These are phyloP conservation scores for Tylopilus plumbeoviolaceoides DNA, from an alignment of 768 basidiomycete species.

Conservation along the genomic window DNA sequence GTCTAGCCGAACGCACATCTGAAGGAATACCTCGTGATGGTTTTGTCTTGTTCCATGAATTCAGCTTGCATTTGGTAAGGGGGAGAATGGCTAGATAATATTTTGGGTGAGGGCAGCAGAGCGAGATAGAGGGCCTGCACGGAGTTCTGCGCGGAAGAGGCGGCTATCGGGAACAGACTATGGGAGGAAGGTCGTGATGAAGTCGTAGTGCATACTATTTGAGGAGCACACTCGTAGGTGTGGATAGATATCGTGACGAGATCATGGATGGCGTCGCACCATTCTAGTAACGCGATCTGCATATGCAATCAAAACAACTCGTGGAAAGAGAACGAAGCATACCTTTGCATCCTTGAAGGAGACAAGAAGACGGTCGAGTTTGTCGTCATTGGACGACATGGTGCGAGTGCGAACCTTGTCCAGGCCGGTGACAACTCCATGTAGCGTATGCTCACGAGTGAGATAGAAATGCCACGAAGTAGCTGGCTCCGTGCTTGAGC, in stretches of 20 bases:
- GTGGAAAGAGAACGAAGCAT: too few species aligned
- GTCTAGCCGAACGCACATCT: constrained; percentile 1
- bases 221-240: constrained; percentile 94
- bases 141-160: constrained; percentile 55
- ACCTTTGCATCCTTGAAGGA: too few species aligned
- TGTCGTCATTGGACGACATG: too few species aligned
- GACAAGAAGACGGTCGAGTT: too few species aligned
- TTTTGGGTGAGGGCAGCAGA: constrained; percentile 84
- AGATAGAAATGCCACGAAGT: constrained; percentile 71
- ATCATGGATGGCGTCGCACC: too few species aligned
- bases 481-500: constrained; percentile 43
- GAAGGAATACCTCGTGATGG: constrained; percentile 45
- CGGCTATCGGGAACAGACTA: constrained; percentile 65
- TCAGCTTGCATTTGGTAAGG: constrained; percentile 79
- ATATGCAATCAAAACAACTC: too few species aligned
- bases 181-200: neutral
- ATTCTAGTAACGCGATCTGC: too few species aligned
- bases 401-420: too few species aligned
- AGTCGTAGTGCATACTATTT: constrained; percentile 53
- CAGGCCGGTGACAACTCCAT: too few species aligned
- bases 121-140: too few species aligned
- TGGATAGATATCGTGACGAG: constrained; percentile 92
- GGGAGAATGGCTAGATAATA: constrained; percentile 91
- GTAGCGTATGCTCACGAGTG: constrained; percentile 73
- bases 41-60: constrained; percentile 66